These are phyloP conservation scores for Torrubiellomyces zombiae DNA, from an alignment of 2,329 filamentous ascomycete species.

Conservation along the genomic window DNA sequence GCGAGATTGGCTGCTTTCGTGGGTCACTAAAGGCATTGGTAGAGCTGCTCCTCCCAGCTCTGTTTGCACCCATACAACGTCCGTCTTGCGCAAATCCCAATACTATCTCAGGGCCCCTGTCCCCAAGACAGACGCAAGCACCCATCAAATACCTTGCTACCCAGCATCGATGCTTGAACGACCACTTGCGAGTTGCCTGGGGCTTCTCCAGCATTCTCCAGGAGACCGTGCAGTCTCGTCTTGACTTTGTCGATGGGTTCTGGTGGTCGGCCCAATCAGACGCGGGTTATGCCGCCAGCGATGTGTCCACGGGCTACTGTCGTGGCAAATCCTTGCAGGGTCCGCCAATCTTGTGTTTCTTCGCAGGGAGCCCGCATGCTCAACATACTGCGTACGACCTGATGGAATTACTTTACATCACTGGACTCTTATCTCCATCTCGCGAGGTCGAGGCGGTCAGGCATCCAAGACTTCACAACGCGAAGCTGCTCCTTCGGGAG, in stretches of 20 bases:
- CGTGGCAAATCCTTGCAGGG: slow-evolving; percentile 21
- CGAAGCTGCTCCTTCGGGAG: slow-evolving; percentile 38
- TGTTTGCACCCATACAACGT: slow-evolving; percentile 1
- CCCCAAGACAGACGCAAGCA: slow-evolving; percentile 31
- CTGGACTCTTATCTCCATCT: slow-evolving; percentile 28
- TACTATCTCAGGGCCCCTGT: slow-evolving; percentile 28
- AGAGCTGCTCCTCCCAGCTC: slow-evolving; percentile 33
- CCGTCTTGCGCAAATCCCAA: slow-evolving; percentile 7
- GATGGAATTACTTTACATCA: slow-evolving; percentile 34
- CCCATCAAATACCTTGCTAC: slow-evolving; percentile 33
- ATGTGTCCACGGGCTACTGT: slow-evolving; percentile 5
- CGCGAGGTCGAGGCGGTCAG: slow-evolving; percentile 30
- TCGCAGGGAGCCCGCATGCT: slow-evolving; percentile 35
- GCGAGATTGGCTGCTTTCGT: slow-evolving; percentile 32
- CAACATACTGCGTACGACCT: slow-evolving; percentile 31
- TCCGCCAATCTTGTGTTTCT: slow-evolving; percentile 31
- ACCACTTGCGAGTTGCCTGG: slow-evolving; percentile 31
- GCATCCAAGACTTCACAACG: slow-evolving; percentile 34
- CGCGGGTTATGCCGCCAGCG: slow-evolving; percentile 8
- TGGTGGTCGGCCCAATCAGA: slow-evolving; percentile 39
- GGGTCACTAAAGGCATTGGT: slow-evolving; percentile 28
- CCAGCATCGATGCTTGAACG: slow-evolving; percentile 32
- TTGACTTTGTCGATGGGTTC: slow-evolving; percentile 39
- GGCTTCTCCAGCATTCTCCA: slow-evolving; percentile 21
- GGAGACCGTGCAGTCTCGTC: slow-evolving; percentile 23